Base-by-base conservation (phyloP, 2,329 filamentous ascomycete genomes). In the Didymosphaeria variabile region DNA sequence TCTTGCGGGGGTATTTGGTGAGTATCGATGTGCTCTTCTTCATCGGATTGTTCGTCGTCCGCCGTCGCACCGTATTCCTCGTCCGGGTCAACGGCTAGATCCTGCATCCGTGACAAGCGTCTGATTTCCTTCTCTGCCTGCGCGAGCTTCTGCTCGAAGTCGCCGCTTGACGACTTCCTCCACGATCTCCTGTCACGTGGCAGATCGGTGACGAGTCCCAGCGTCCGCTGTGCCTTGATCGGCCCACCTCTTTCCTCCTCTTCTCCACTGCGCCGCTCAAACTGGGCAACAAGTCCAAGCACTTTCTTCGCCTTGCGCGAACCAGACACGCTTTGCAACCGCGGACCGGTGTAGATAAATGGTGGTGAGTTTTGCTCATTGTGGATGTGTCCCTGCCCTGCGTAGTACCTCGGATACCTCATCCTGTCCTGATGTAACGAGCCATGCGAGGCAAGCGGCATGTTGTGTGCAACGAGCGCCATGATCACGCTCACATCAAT, bases 101-200 rank as follows among this genome's bases (percentile, higher is more conserved):
- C 44, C 10, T 58, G 45, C 56, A 58, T 51, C 8, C 52, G 47
- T 13, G 51, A 55, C 17, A 62, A 29, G 31, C 51, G 49, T 44
- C 60, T 57, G 12, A 62, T 51, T 10, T 59, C 54, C 32, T 19
- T 42, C 49, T 59, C 60, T 2, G 57, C 57, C 40, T 54, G 44
- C 9, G 17, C 54, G 15, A 59, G 50, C 57, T 46, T 62, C 29
- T 57, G 40, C 45, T 59, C 60, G 13, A 62, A 32, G 1, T 31
- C 23, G 19, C 47, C 17, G n/a, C 38, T 47, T 21, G 21, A 52
- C 19, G 23, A 54, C 44, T 42, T 50, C 15, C 47, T 53, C 40
- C 31, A 50, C 1, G 49, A 56, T 23, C 32, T 49, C 12, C 46
- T 29, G 45, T 59, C 47, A n/a, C 53, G 55, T 13, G 60, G 53